These are phyloP conservation scores for Malbranchea cinnamomea DNA, from an alignment of 2,329 filamentous ascomycete genomes.

Conservation along the genomic window DNA sequence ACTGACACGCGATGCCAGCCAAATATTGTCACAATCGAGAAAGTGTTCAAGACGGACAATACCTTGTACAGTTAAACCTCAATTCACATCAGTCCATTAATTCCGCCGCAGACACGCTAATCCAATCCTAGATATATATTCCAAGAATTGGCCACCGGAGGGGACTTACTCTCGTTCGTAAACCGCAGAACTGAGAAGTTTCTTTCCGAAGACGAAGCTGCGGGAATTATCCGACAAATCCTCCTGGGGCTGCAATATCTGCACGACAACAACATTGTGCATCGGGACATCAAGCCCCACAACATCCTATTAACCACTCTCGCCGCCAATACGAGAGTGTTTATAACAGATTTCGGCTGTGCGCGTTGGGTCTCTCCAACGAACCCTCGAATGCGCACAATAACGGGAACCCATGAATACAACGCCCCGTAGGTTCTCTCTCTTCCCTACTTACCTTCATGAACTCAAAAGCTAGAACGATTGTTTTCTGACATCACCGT, in stretches of 20 bases:
- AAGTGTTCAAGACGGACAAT: constrained; percentile 37
- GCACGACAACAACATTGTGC: constrained; percentile 40
- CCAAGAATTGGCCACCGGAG: constrained; percentile 43
- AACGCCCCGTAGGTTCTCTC: constrained; percentile 39
- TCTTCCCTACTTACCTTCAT: neutral
- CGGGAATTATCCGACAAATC: constrained; percentile 40
- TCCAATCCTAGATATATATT: constrained; percentile 40
- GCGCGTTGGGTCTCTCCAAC: constrained; percentile 24
- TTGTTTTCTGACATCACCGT: constrained; percentile 4
- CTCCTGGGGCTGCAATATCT: constrained; percentile 44
- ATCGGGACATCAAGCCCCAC: constrained; percentile 49
- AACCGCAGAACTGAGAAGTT: constrained; percentile 35
- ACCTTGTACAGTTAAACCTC: constrained; percentile 40
- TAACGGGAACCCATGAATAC: constrained; percentile 42
- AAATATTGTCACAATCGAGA: constrained; percentile 44
- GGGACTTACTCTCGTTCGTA: constrained; percentile 46
- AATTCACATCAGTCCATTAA: neutral
- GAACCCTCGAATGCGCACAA: constrained; percentile 35
- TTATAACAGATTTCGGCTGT: constrained; percentile 48
- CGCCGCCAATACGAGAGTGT: constrained; percentile 34
- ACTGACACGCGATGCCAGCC: constrained; percentile 25
- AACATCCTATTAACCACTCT: constrained; percentile 46
- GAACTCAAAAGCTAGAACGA: neutral
- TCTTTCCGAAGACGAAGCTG: constrained; percentile 35
- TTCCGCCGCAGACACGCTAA: constrained; percentile 8